Conservation (phyloP, 2,329 filamentous ascomycete species). For the Alternaria triticimaculans region DNA sequence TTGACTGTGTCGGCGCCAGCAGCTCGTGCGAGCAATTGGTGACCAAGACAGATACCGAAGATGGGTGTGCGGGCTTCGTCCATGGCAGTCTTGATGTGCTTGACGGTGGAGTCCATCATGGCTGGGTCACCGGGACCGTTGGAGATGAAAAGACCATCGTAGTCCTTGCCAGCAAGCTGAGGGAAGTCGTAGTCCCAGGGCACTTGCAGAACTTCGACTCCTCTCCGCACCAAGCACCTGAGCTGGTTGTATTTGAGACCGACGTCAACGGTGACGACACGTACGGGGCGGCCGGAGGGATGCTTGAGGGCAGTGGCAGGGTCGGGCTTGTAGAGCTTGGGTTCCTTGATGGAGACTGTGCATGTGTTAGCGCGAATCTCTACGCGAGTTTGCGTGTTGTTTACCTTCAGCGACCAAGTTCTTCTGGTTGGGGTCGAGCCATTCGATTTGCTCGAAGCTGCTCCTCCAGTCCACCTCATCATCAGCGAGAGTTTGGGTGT, state of each 20-base stretch:
- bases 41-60: constrained; percentile 95
- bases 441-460: constrained; percentile 81
- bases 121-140: constrained; percentile 97
- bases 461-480: constrained; percentile 53
- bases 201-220: constrained; percentile 91
- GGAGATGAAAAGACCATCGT: constrained; percentile 96
- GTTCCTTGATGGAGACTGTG: constrained; percentile 84
- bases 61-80: constrained; percentile 82
- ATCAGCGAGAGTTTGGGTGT: constrained; percentile 42
- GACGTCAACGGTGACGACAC: constrained; percentile 92
- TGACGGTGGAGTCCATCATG: constrained; percentile 78
- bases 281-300: constrained; percentile 83
- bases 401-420: constrained; percentile 94
- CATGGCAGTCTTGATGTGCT: constrained; percentile 78
- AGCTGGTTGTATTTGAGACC: constrained; percentile 99
- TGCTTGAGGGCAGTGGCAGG: constrained; percentile 77
- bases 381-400: constrained; percentile 6
- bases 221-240: constrained; percentile 86
- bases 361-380: constrained; percentile 26
- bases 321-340: constrained; percentile 83
- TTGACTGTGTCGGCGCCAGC: constrained; percentile 86
- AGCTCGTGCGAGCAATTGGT: constrained; percentile 89
- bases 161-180: constrained; percentile 76
- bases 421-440: constrained; percentile 89
- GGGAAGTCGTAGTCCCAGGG: constrained; percentile 96